Evolutionary conservation across 306 rosid species (phyloP).

Genomic region (Cicer judaicum): DNA sequence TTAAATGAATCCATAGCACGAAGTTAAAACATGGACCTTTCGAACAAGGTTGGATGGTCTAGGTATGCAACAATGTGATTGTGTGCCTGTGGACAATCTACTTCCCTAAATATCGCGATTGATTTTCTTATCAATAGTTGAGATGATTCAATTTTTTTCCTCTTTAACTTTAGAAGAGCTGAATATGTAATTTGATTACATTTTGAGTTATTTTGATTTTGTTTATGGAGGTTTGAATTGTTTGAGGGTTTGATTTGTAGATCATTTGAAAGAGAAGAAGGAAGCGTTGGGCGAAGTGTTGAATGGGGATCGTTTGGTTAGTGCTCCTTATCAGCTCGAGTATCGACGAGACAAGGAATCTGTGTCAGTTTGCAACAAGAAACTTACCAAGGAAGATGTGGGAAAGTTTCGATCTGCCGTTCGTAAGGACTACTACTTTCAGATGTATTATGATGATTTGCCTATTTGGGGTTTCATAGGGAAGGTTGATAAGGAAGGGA

Average conservation of each 20-base stretch:
- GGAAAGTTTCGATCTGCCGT: constrained; percentile 69
- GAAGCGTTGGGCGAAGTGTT: constrained; percentile 93
- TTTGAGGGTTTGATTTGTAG: constrained; percentile 50
- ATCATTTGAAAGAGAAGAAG: constrained; percentile 66
- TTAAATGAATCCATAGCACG: neutral
- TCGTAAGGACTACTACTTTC: constrained; percentile 78
- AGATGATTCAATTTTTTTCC: neutral
- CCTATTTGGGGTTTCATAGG: constrained; percentile 96
- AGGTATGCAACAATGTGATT: neutral
- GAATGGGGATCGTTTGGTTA: constrained; percentile 87
- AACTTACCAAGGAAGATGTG: constrained; percentile 63
- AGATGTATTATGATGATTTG: constrained; percentile 89
- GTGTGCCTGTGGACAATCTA: neutral
- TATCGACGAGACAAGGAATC: constrained; percentile 68
- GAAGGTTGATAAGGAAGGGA: constrained; percentile 70
- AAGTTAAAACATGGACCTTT: neutral
- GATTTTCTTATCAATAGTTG: neutral
- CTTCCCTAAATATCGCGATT: neutral
- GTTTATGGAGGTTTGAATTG: neutral
- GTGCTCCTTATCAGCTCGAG: constrained; percentile 80
- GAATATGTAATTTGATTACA: neutral
- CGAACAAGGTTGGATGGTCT: neutral
- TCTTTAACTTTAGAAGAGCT: neutral
- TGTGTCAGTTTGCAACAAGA: constrained; percentile 55
- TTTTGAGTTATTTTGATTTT: constrained; percentile 1